Conservation (phyloP, 116 monocot species). For the Zostera marina region DNA sequence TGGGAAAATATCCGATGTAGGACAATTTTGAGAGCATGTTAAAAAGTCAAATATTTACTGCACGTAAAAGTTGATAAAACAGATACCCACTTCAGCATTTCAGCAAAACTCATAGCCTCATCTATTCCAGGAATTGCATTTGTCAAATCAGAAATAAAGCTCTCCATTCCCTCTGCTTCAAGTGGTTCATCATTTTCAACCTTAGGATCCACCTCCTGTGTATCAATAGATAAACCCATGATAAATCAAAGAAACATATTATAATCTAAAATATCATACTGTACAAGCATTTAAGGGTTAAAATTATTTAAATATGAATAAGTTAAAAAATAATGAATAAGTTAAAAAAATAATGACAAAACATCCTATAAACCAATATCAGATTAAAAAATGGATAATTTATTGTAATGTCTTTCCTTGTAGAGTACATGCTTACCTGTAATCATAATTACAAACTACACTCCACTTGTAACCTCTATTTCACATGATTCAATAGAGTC, state of each 20-base stretch:
- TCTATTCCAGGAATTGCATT: constrained; percentile 96
- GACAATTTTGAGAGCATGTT: not conserved
- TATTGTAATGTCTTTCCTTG: too few species aligned
- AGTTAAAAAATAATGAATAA: too few species aligned
- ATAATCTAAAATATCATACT: not conserved
- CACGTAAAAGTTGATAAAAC: too few species aligned
- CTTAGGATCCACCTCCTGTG: constrained; percentile 92
- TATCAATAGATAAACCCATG: not conserved
- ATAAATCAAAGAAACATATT: constrained; percentile 4
- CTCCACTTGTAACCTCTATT: too few species aligned
- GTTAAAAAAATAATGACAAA: too few species aligned
- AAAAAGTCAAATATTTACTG: not conserved
- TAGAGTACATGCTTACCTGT: too few species aligned
- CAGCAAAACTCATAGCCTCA: constrained; percentile 98
- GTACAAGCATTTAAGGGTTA: too few species aligned
- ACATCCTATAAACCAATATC: too few species aligned
- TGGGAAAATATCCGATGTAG: not conserved
- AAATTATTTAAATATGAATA: too few species aligned
- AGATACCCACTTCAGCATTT: constrained; percentile 76
- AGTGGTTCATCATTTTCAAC: constrained; percentile 78
- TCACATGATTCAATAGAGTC: too few species aligned
- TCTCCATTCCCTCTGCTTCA: constrained; percentile 56
- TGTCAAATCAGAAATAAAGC: constrained; percentile 71
- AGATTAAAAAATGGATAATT: too few species aligned
- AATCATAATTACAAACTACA: too few species aligned